Conservation (phyloP, 192 early-diverging fungal genomes). For the Linnemannia schmuckeri region DNA sequence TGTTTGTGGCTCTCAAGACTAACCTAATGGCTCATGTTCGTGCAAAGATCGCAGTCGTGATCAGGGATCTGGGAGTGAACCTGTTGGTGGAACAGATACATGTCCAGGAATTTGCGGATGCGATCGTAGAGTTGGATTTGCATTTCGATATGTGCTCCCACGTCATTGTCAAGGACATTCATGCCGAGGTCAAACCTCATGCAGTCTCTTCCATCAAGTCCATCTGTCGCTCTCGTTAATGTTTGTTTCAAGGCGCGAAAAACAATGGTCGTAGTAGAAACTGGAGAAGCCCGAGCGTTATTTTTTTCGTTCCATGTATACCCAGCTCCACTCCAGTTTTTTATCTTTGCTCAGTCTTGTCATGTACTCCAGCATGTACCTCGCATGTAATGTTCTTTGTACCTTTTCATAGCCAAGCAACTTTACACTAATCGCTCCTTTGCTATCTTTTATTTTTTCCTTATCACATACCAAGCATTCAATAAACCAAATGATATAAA, state of each 20-base stretch:
- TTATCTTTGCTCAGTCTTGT: neutral
- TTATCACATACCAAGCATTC: neutral
- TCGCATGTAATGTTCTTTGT: neutral
- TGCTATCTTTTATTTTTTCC: neutral
- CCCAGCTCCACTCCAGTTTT: neutral
- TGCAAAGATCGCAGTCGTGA: neutral
- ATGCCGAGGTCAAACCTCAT: slow-evolving; percentile 12
- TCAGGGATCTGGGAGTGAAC: slow-evolving; percentile 26
- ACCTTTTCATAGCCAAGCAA: neutral
- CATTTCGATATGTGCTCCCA: slow-evolving; percentile 28
- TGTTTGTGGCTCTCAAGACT: slow-evolving; percentile 31
- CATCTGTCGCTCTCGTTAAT: neutral
- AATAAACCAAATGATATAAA: neutral
- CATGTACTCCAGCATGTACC: neutral
- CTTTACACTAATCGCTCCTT: neutral
- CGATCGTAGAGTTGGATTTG: slow-evolving; percentile 3
- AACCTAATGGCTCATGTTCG: slow-evolving; percentile 38
- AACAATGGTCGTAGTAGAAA: too few species aligned
- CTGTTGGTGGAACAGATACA: slow-evolving; percentile 36
- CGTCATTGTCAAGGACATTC: slow-evolving; percentile 34
- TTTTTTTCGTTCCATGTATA: neutral
- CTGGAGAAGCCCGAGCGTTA: too few species aligned
- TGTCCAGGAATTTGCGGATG: slow-evolving; percentile 18
- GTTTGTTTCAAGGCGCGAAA: neutral
- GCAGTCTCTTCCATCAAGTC: slow-evolving; percentile 3